Evolutionary conservation across 2,329 filamentous ascomycete species (phyloP).

Genomic region (Didymella arachidicola): DNA sequence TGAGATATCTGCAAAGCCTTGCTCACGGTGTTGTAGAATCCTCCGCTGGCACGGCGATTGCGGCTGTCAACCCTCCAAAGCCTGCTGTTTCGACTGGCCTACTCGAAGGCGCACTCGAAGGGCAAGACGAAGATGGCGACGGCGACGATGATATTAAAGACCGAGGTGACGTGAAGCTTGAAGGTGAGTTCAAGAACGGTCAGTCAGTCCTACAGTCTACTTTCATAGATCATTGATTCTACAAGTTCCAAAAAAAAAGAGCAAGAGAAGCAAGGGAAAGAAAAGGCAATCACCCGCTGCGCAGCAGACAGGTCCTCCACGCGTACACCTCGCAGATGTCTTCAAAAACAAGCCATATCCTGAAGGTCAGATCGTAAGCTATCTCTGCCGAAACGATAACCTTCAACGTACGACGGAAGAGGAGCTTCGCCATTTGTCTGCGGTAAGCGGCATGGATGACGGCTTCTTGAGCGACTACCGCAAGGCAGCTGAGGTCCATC

Average conservation of each 20-base stretch:
- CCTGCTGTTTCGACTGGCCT: slow-evolving; percentile 48
- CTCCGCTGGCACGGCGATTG: slow-evolving; percentile 29
- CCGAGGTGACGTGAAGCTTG: slow-evolving; percentile 43
- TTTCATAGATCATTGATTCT: neutral
- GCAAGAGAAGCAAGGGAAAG: slow-evolving; percentile 71
- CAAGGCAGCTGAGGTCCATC: slow-evolving; percentile 83
- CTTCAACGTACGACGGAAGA: slow-evolving; percentile 78
- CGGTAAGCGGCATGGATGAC: slow-evolving; percentile 72
- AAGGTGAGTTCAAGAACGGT: slow-evolving; percentile 31
- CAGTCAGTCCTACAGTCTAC: neutral
- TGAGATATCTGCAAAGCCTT: neutral
- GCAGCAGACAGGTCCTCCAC: slow-evolving; percentile 75
- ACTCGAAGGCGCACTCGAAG: slow-evolving; percentile 49
- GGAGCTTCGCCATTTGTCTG: slow-evolving; percentile 75
- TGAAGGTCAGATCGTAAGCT: slow-evolving; percentile 77
- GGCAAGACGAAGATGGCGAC: slow-evolving; percentile 58
- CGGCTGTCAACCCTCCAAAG: slow-evolving; percentile 43
- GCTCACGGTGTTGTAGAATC: slow-evolving; percentile 40
- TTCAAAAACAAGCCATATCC: slow-evolving; percentile 75
- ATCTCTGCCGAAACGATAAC: slow-evolving; percentile 71
- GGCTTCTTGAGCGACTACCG: slow-evolving; percentile 82
- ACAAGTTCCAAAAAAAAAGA: slow-evolving; percentile 73
- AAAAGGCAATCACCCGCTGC: slow-evolving; percentile 67
- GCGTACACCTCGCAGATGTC: slow-evolving; percentile 73
- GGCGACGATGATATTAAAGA: slow-evolving; percentile 56